Conservation (phyloP, 345 rosid species). For the Microcos paniculata region DNA sequence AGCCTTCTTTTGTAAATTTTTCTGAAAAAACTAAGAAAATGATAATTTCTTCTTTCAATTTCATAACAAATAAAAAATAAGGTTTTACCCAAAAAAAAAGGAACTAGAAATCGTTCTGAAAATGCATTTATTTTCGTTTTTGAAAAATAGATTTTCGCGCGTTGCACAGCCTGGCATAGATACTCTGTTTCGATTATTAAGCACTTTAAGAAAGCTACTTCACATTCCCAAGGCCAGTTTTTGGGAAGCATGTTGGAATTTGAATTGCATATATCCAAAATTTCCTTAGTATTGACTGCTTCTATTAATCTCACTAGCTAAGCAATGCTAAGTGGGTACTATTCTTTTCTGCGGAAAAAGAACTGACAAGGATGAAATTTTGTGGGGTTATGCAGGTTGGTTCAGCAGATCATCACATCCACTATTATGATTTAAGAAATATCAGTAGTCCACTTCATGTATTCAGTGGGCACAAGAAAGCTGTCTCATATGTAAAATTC, state of each 20-base stretch:
- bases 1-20: not conserved
- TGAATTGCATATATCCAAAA: not conserved
- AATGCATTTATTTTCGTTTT: not conserved
- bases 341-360: not conserved
- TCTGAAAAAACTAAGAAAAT: not conserved
- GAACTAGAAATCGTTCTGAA: not conserved
- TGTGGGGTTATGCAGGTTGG: constrained; percentile 67
- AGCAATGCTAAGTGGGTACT: not conserved
- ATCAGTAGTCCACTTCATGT: constrained; percentile 82
- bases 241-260: not conserved
- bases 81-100: not conserved
- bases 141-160: too few species aligned
- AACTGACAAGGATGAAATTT: not conserved
- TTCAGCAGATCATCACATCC: constrained; percentile 94
- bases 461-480: constrained; percentile 87
- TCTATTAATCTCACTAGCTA: not conserved
- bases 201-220: not conserved
- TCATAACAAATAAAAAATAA: not conserved
- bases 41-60: not conserved
- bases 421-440: constrained; percentile 88
- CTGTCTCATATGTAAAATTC: constrained; percentile 95
- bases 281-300: not conserved
- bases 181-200: not conserved
- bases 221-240: not conserved
- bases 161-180: not conserved